Conservation (phyloP, 2,329 filamentous ascomycete genomes). For the Fusarium sp. region DNA sequence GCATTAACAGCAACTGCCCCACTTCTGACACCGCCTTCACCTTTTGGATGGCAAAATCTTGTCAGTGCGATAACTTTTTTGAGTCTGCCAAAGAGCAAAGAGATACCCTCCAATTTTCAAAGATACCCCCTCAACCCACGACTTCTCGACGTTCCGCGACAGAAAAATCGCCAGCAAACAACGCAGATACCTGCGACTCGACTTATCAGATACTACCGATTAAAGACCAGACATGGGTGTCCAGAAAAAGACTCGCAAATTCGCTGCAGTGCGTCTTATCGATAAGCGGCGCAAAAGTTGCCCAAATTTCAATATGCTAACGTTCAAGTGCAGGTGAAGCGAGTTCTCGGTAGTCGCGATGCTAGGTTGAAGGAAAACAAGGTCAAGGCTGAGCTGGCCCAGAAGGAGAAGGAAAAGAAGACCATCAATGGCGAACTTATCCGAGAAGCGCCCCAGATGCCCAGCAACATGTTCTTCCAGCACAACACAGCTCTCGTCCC, state of each 20-base stretch:
- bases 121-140: conserved; percentile 11
- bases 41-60: conserved; percentile 46
- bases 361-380: conserved; percentile 84
- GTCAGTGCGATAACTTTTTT: conserved; percentile 43
- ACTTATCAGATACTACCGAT: not conserved
- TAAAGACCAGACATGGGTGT: conserved; percentile 74
- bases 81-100: conserved; percentile 21
- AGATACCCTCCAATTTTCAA: conserved; percentile 20
- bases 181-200: not conserved
- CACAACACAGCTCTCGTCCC: conserved; percentile 88
- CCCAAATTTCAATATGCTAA: conserved; percentile 34
- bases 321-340: conserved; percentile 69
- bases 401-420: conserved; percentile 69
- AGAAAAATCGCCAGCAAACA: not conserved
- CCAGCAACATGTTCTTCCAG: conserved; percentile 86
- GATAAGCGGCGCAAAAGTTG: conserved; percentile 45
- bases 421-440: conserved; percentile 70
- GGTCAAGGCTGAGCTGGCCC: conserved; percentile 68
- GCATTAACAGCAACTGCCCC: conserved; percentile 30
- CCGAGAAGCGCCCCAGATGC: conserved; percentile 83
- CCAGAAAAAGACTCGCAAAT: conserved; percentile 91
- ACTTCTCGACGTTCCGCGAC: not conserved
- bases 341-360: conserved; percentile 84
- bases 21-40: conserved; percentile 45
- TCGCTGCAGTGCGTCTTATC: conserved; percentile 68